Base-by-base conservation (phyloP, 352 stramenopile species). In the Phytopythium delawarense region DNA sequence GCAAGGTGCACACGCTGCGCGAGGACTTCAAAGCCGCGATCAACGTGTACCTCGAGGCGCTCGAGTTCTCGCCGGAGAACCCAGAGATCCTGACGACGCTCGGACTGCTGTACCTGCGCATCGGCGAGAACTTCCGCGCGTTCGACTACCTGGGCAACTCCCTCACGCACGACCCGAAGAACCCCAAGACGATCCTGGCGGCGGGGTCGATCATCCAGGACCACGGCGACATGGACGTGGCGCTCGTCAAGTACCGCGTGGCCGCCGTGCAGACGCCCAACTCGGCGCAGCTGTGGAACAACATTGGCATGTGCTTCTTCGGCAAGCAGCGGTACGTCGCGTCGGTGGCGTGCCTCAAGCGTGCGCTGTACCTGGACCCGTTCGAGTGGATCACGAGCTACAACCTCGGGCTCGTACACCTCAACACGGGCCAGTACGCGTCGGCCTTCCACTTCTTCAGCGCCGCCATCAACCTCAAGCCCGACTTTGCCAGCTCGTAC, bases 221-320 rank as follows among this genome's bases (percentile, higher is more conserved):
- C 74, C 85, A 98, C 58, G 74, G 89, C 13, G 92, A 97, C 58
- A 96, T 96, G 88, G 91, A 98, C 66, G 92, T 98, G 42, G 92
- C 91, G 44, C 81, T 98, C 20, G 86, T 97, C 53, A 98, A 98
- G 76, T 98, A 98, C 62, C 89, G 92, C 42, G 87, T 98, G 9
- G 92, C 91, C 18, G 92, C 92, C 4, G 87, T 92, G 28, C 86
- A 96, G 66, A 97, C 86, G 20, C 91, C 94, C 18, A 96, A 98
- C 73, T 96, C 84, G 59, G 85, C 94, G 2, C 88, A 98, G 69
- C 75, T 98, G 16, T 98, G 92, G 92, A 98, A 98, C 77, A 98
- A 98, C 69, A 88, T 98, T 48, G 92, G 91, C 54, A 98, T 98
- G 94, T 98, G 92, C 65, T 98, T 98, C 66, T 98, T 98, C 66